Percentiles rank a stretch among this genome's conserved stretches.
Conservation (phyloP, 169 alveolate species). For the Plasmodium knowlesi region DNA sequence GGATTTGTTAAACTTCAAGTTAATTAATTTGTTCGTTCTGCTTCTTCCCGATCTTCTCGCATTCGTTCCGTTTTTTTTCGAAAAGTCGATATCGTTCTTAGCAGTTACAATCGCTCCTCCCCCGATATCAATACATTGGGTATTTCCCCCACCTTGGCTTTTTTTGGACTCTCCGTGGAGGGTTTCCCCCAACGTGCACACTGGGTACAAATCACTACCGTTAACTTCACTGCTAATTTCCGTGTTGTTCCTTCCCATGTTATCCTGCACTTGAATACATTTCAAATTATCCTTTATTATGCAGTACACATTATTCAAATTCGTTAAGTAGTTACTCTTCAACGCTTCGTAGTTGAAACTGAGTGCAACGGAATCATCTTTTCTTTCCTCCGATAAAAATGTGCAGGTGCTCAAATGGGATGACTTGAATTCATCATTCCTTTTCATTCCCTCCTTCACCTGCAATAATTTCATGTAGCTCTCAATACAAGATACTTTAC, state of each 20-base stretch:
- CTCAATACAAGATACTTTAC: slow-evolving; percentile 21
- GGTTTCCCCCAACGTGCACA: not conserved
- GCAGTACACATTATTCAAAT: slow-evolving; percentile 40
- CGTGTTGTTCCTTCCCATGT: not conserved
- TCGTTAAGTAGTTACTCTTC: slow-evolving; percentile 8
- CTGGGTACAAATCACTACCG: not conserved
- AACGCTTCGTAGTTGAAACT: slow-evolving; percentile 36
- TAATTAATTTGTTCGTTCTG: not conserved
- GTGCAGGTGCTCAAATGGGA: not conserved
- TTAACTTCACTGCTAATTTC: not conserved
- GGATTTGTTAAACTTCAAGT: not conserved
- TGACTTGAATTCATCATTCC: not conserved
- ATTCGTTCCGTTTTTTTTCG: not conserved
- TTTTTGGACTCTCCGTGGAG: not conserved
- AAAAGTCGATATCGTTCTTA: not conserved
- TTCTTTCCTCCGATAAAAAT: not conserved
- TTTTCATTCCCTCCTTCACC: not conserved
- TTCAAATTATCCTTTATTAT: slow-evolving; percentile 49
- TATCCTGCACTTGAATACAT: not conserved
- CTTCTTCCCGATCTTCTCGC: not conserved
- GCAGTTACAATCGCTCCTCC: not conserved
- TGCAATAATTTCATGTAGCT: slow-evolving; percentile 33
- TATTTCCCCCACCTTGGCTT: not conserved
- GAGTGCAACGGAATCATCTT: not conserved
- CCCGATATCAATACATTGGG: not conserved